Conservation (phyloP, 2,329 filamentous ascomycete species). For the Hypoxylon sp. region DNA sequence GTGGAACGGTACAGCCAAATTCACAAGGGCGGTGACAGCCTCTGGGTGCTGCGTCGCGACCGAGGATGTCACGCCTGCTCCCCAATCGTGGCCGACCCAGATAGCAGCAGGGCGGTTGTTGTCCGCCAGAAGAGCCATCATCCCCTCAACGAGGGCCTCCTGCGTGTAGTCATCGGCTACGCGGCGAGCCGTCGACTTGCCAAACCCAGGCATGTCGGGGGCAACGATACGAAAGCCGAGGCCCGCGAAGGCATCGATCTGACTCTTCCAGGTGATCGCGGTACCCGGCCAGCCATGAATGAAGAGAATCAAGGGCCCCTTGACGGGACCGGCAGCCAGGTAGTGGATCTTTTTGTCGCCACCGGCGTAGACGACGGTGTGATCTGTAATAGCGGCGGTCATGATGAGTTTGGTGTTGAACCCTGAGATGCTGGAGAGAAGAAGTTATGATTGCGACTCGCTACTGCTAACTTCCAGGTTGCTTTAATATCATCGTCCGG, state of each 20-base stretch:
- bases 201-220: neutral
- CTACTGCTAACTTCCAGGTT: neutral
- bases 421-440: neutral
- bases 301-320: neutral
- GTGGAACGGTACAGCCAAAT: neutral
- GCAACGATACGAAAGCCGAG: neutral
- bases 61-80: neutral
- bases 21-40: neutral
- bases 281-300: neutral
- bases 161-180: neutral
- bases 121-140: neutral
- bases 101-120: neutral
- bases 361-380: neutral
- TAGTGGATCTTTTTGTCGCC: neutral
- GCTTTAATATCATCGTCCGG: too few species aligned
- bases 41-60: neutral
- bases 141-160: neutral
- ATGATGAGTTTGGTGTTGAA: neutral
- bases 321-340: neutral
- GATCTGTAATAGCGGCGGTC: neutral
- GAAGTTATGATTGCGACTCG: too few species aligned
- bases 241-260: neutral
- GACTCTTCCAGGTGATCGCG: neutral
- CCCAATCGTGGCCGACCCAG: neutral
- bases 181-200: neutral